Evolutionary conservation across 306 rosid genomes (phyloP), one percentile per base, ranked within the genome.

Genomic region (Vicia villosa): DNA sequence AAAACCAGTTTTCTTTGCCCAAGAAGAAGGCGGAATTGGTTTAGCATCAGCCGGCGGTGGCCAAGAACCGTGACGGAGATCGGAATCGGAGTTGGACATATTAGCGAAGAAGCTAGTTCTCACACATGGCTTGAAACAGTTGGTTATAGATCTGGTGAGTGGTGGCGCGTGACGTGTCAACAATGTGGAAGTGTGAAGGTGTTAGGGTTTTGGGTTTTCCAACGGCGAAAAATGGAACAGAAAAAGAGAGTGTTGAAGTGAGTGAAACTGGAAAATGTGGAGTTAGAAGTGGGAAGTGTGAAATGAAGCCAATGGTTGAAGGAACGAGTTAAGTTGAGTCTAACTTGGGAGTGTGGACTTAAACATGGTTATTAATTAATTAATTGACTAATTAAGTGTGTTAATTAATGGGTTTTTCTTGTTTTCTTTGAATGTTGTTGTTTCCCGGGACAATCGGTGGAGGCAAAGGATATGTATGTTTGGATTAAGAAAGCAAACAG

Each of bases 1-100:
- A 69, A 95, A 95, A 8, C 97, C 97, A 3, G 99, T 95, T 72
- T 82, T 80, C 75, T 89, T 91, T 15, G 99, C 99, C 99, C 99
- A 95, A 0, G 99, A 86, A 58, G 99, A 74, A 19, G 97, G 95
- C 24, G 97, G 92, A 82, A 86, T 50, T 86, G 92, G 68, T 10
- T 86, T 61, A 13, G 72, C 36, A 11, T 76, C 81, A 0, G 68
- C 20, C 10, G 51, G 17, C 17, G 76, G 81, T 28, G 76, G 66
- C 9, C 77, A 72, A 1, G 62, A 47, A 63, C 5, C n/a, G 0
- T 8, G 17, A 14, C 73, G 76, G 72, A 60, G 52, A 63, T 63
- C 68, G 36, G 81, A 43, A 55, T 45, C 67, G 43, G 81, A 43
- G 43, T 64, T 43, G 11, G 81, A 63, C 81, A 77, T 77, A 0